Base-by-base conservation (phyloP, 805 yeast genomes). In the Zygoascus biomembranicola region DNA sequence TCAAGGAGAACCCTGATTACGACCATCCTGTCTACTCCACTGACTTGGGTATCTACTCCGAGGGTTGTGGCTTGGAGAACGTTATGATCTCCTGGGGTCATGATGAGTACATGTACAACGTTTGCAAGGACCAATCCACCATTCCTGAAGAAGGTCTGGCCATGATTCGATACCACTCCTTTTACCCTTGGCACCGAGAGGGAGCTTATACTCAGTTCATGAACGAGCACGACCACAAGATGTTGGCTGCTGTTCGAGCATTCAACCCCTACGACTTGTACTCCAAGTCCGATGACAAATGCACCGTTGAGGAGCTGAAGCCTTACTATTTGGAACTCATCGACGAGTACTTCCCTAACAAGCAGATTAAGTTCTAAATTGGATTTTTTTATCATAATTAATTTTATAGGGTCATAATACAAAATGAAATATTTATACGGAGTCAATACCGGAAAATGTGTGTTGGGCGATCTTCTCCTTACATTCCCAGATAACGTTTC, bases 31-130 rank as follows among this genome's bases (percentile, higher is more conserved):
- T 84, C 42, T 84, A 84, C 65, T 78, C 77, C 51, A 74, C 85
- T 18, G 82, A 82, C 63, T 80, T 75, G 63, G 90, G 90, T 2
- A 79, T 84, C 32, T 84, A 84, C 63, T 75, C 79, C 32, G 77
- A 76, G 41, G 73, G 78, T 55, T 82, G 88, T 65, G 90, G 90
- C 0, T 65, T 84, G 37, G 85, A 80, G 55, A 79, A 80, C 43
- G 86, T 84, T 28, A 81, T 84, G 85, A 66, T 84, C 43, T 80
- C 86, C 53, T 84, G 88, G 89, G 90, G 90, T 5, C 90, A 84
- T 61, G 90, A 84, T 64, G 90, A 84, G 63, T 84, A 84, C 66
- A 82, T 84, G 86, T 84, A 82, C 59, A 87, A 83, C 61, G 71
- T 84, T 32, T 87, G 87, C 11, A 83, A 81, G 63, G 72, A 74